Percentiles rank a stretch among this genome's conserved stretches.
These are phyloP conservation scores for Vitis hybrid DNA, from an alignment of 177 flowering plant genomes.

Conservation along the genomic window DNA sequence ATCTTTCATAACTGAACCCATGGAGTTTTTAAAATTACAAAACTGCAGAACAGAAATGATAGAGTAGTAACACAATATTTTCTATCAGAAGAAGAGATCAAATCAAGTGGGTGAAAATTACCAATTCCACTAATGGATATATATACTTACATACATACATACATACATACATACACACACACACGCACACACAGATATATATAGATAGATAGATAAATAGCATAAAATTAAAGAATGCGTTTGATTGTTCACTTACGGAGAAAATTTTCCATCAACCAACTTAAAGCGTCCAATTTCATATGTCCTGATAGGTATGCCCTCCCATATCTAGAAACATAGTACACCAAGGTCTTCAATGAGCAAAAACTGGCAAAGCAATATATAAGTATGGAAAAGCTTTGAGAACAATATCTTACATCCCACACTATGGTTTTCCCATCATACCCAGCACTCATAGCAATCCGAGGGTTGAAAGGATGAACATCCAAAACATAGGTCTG, in stretches of 20 bases:
- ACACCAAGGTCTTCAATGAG: slow-evolving; percentile 7
- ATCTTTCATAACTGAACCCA: neutral
- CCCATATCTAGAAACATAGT: slow-evolving; percentile 65
- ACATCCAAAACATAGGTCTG: slow-evolving; percentile 87
- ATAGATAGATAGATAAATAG: no score
- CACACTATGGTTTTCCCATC: slow-evolving; percentile 83
- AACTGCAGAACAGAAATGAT: neutral
- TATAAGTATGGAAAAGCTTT: slow-evolving; percentile 3
- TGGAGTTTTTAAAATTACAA: neutral
- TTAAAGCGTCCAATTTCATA: slow-evolving; percentile 71
- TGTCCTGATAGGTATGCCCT: slow-evolving; percentile 67
- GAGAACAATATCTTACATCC: slow-evolving; percentile 62
- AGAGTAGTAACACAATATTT: neutral
- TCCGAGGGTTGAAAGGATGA: slow-evolving; percentile 85
- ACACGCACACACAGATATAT: no score
- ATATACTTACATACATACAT: no score
- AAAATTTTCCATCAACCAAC: slow-evolving; percentile 84
- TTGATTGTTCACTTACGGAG: slow-evolving; percentile 63
- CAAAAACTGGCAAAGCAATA: slow-evolving; percentile 3
- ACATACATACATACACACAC: no score
- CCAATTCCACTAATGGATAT: neutral
- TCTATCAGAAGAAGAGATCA: neutral
- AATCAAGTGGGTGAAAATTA: neutral
- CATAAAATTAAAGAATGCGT: neutral
- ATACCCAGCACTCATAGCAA: slow-evolving; percentile 92